Evolutionary conservation across 1,284 basidiomycete species (phyloP).

Genomic region (Microbotryum silenes-acaulis): DNA sequence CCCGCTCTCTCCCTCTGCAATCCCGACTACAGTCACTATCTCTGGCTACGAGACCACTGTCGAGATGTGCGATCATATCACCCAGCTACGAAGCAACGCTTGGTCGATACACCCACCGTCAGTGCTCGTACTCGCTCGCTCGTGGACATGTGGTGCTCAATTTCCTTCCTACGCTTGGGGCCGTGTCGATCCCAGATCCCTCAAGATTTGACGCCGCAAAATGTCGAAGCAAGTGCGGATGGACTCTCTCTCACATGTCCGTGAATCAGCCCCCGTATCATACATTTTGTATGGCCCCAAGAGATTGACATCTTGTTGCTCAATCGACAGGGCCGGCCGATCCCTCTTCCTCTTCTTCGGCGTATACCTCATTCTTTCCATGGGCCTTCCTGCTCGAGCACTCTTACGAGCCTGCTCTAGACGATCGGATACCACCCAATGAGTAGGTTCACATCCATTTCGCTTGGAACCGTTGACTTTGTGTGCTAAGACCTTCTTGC

Average conservation of each 20-base stretch:
- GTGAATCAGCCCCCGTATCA: conserved; percentile 31
- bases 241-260: conserved; percentile 64
- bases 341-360: neutral
- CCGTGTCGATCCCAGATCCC: conserved; percentile 55
- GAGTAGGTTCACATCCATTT: conserved; percentile 44
- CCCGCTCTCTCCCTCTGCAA: neutral
- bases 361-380: conserved; percentile 61
- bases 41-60: conserved; percentile 78
- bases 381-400: conserved; percentile 73
- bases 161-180: neutral
- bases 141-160: no score
- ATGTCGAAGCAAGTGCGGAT: conserved; percentile 54
- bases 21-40: conserved; percentile 50
- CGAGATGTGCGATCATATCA: conserved; percentile 83
- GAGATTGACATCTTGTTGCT: conserved; percentile 5
- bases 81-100: conserved; percentile 76
- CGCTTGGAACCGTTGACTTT: neutral
- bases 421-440: conserved; percentile 20
- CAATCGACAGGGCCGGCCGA: conserved; percentile 25
- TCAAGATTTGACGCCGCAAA: conserved; percentile 57
- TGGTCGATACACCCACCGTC: conserved; percentile 77
- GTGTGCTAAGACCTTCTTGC: neutral
- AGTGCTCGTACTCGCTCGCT: conserved; percentile 20
- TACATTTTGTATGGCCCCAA: neutral
- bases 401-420: conserved; percentile 61